These are phyloP conservation scores for Micractinium conductrix DNA, from an alignment of 139 green algal genomes.

Conservation along the genomic window DNA sequence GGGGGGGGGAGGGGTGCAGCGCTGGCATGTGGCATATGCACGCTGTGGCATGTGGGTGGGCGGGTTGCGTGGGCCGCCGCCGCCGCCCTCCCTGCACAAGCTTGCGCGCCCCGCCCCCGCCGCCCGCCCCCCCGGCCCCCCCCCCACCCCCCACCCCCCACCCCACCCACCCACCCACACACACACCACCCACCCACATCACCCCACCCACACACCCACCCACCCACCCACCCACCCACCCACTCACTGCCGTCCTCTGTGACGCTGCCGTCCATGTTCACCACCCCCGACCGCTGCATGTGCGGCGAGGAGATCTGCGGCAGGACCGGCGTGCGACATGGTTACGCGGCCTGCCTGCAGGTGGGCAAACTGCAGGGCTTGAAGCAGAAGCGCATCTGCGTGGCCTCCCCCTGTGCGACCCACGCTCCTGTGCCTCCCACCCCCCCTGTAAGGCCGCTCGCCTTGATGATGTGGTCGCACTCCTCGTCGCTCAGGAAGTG, in stretches of 20 bases:
- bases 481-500: conserved; percentile 34
- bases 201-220: too few relatives aligned
- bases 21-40: not conserved
- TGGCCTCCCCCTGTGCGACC: not conserved
- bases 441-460: not conserved
- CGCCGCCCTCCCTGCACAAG: too few relatives aligned
- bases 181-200: too few relatives aligned
- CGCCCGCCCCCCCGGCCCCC: too few relatives aligned
- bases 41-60: too few relatives aligned
- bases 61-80: too few relatives aligned
- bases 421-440: not conserved
- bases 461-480: conserved; percentile 51
- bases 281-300: conserved; percentile 58
- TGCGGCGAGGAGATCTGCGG: conserved; percentile 32
- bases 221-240: too few relatives aligned
- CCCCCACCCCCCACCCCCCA: too few relatives aligned
- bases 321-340: not conserved
- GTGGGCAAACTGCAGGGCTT: not conserved
- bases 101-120: too few relatives aligned
- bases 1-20: too few relatives aligned
- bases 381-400: not conserved
- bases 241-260: conserved; percentile 2
- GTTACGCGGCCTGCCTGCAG: not conserved
- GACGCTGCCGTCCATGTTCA: conserved; percentile 52
- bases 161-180: too few relatives aligned